A percentile compares a stretch with the other conserved stretches of the same genome.
These are phyloP conservation scores for Rhodofomes roseus DNA, from an alignment of 1,284 basidiomycete genomes.

Conservation along the genomic window DNA sequence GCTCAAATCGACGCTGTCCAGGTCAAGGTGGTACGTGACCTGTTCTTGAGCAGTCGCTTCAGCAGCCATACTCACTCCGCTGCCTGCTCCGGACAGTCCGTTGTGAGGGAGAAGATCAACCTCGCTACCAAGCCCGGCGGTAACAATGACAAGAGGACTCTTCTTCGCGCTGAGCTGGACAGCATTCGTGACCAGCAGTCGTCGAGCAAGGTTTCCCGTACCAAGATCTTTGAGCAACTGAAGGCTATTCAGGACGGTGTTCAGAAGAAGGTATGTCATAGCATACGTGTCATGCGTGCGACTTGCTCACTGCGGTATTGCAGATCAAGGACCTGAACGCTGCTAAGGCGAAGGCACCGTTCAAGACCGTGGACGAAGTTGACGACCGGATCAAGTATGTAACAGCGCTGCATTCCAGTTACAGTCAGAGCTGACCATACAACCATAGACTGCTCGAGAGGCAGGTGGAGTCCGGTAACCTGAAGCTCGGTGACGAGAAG, in stretches of 20 bases:
- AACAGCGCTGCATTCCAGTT: not conserved
- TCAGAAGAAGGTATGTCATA: slow-evolving; percentile 69
- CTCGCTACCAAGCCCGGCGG: slow-evolving; percentile 54
- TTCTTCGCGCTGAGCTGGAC: slow-evolving; percentile 83
- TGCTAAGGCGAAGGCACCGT: slow-evolving; percentile 78
- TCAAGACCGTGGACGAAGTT: slow-evolving; percentile 85
- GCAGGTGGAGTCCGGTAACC: slow-evolving; percentile 87
- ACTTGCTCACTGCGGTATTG: slow-evolving; percentile 1
- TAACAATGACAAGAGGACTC: slow-evolving; percentile 70
- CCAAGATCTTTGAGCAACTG: slow-evolving; percentile 81
- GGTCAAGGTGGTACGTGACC: slow-evolving; percentile 66
- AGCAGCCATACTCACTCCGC: not conserved
- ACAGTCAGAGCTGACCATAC: not conserved
- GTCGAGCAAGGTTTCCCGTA: slow-evolving; percentile 71
- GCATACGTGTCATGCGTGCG: not conserved
- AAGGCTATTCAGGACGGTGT: slow-evolving; percentile 80
- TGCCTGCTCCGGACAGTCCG: slow-evolving; percentile 45
- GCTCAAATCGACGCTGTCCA: slow-evolving; percentile 81
- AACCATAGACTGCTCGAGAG: slow-evolving; percentile 72
- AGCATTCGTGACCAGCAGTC: slow-evolving; percentile 79
- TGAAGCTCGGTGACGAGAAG: slow-evolving; percentile 97
- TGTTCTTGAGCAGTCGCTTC: slow-evolving; percentile 3
- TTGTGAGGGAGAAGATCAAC: slow-evolving; percentile 77
- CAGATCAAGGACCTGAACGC: slow-evolving; percentile 90
- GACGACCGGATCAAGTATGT: slow-evolving; percentile 82